Conservation (phyloP, 78 protist species). For the Dictyostelium firmibasis region DNA sequence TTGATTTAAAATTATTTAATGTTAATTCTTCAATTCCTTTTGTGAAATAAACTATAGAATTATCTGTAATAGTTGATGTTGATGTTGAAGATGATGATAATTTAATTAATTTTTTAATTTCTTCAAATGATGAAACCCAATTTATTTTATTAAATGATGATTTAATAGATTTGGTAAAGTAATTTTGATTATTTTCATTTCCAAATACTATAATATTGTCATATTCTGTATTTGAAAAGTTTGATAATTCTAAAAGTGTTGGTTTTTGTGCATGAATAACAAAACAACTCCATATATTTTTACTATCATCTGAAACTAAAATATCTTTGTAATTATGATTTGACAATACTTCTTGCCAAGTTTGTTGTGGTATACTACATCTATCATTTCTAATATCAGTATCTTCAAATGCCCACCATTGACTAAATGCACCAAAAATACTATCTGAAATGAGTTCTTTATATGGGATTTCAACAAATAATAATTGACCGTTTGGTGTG, state of each 20-base stretch:
- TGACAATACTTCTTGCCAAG: neutral
- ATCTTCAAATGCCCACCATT: neutral
- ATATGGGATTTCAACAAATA: neutral
- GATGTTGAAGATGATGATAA: neutral
- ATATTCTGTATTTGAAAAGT: neutral
- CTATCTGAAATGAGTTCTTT: neutral
- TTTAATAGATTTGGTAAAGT: neutral
- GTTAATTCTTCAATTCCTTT: neutral
- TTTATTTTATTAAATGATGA: neutral
- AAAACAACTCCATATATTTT: neutral
- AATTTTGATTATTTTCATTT: neutral
- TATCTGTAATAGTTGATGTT: neutral
- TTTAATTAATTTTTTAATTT: neutral
- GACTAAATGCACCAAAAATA: neutral
- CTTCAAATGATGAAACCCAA: neutral
- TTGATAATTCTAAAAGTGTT: neutral
- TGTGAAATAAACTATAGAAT: neutral
- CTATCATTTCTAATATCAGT: conserved; percentile 7
- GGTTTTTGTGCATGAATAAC: neutral
- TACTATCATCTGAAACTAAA: neutral
- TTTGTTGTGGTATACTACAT: neutral
- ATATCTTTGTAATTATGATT: neutral
- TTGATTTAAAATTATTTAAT: neutral
- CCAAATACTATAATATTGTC: neutral
- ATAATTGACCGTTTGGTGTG: neutral